phyloP scores from a whole-genome alignment of 345 rosid species.

The Reutealis trisperma region DNA sequence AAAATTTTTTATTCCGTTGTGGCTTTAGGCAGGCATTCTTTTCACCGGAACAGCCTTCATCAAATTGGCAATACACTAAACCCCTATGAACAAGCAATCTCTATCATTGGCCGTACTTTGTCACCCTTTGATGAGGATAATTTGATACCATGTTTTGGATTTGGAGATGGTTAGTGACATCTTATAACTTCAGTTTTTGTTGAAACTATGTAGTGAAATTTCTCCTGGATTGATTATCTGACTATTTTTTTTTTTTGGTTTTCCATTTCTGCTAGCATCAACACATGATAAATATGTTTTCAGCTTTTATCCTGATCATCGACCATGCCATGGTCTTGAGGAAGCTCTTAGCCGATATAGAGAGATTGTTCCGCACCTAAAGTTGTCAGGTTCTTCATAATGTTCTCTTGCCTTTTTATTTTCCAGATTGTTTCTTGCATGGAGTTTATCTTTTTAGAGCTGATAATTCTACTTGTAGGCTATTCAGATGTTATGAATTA shows the following conservation, averaged over 20 bases:
- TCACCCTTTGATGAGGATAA: constrained; percentile 94
- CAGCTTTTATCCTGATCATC: constrained; percentile 70
- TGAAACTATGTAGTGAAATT: not conserved
- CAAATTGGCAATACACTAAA: constrained; percentile 60
- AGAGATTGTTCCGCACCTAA: constrained; percentile 71
- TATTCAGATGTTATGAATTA: not conserved
- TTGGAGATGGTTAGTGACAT: constrained; percentile 84
- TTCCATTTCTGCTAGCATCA: constrained; percentile 47
- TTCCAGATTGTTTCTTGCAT: constrained; percentile 9
- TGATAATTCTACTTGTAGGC: not conserved
- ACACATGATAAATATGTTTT: constrained; percentile 73
- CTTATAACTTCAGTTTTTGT: constrained; percentile 9
- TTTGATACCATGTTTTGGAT: constrained; percentile 95
- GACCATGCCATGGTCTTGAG: constrained; percentile 72
- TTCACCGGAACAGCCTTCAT: constrained; percentile 78
- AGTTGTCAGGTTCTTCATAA: constrained; percentile 62
- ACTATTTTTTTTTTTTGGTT: constrained; percentile 15
- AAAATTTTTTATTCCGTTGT: constrained; percentile 5
- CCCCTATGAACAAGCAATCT: constrained; percentile 95
- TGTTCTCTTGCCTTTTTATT: constrained; percentile 11
- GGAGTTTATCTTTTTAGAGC: not conserved
- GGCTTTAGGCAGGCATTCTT: constrained; percentile 69
- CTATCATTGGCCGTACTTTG: constrained; percentile 82
- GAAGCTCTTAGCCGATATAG: constrained; percentile 70
- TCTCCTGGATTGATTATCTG: constrained; percentile 22